Percentiles rank a stretch among this genome's conserved stretches.
Conservation (phyloP, 768 basidiomycete genomes). For the Termitomyces sp. region DNA sequence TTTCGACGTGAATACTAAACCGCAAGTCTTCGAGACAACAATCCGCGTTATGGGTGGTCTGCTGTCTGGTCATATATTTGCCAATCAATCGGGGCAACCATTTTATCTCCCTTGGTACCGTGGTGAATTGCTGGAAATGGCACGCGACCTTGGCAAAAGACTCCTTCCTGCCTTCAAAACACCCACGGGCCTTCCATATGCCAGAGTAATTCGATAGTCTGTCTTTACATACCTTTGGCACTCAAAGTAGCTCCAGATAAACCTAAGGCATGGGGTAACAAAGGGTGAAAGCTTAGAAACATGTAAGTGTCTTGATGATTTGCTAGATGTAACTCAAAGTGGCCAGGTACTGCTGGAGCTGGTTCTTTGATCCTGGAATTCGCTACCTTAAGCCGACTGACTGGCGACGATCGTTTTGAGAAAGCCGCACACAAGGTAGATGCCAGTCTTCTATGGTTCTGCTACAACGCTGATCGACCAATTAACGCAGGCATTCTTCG, state of each 20-base stretch:
- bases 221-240: background rate
- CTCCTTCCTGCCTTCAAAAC: constrained; percentile 90
- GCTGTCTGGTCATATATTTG: constrained; percentile 80
- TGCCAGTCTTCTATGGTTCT: background rate
- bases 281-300: constrained; percentile 80
- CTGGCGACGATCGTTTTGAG: constrained; percentile 88
- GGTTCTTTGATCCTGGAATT: constrained; percentile 94
- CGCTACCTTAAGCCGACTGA: constrained; percentile 86
- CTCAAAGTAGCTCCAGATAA: constrained; percentile 49
- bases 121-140: constrained; percentile 75
- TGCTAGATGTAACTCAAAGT: constrained; percentile 3
- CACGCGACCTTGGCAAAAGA: constrained; percentile 82
- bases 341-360: constrained; percentile 83
- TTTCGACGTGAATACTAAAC: constrained; percentile 91
- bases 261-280: constrained; percentile 75
- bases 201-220: constrained; percentile 54
- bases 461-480: background rate
- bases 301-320: constrained; percentile 49
- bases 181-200: constrained; percentile 88
- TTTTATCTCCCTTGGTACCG: constrained; percentile 84
- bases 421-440: constrained; percentile 69
- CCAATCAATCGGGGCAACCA: constrained; percentile 59
- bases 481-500: constrained; percentile 68
- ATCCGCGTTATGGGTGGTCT: constrained; percentile 93
- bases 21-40: constrained; percentile 98